Conservation (phyloP, 2,329 filamentous ascomycete species). For the Byssochlamys sp. region DNA sequence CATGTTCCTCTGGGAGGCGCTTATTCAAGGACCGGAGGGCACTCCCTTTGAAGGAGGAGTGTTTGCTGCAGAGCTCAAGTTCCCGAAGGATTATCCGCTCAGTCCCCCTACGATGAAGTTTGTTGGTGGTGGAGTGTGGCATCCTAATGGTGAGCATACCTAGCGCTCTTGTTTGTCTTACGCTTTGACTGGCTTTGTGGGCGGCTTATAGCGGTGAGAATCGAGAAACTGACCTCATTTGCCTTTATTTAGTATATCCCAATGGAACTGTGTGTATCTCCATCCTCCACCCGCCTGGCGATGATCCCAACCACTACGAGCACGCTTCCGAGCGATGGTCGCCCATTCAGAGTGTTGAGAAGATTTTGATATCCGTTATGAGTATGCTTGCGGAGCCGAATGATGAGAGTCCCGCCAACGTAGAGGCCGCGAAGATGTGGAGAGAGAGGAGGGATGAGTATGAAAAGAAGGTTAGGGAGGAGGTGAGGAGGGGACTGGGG, state of each 20-base stretch:
- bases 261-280: conserved; percentile 92
- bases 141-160: conserved; percentile 69
- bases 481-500: conserved; percentile 69
- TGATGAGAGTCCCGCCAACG: conserved; percentile 90
- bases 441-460: conserved; percentile 73
- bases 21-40: conserved; percentile 89
- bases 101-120: conserved; percentile 95
- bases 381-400: conserved; percentile 97
- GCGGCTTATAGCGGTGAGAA: background rate
- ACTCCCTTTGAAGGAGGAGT: conserved; percentile 94
- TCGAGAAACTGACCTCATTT: background rate
- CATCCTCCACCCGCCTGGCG: conserved; percentile 91
- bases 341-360: conserved; percentile 93
- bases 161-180: conserved; percentile 1
- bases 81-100: conserved; percentile 93
- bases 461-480: conserved; percentile 72
- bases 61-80: conserved; percentile 88
- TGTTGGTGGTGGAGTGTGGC: conserved; percentile 75
- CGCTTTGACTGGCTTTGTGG: background rate
- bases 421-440: conserved; percentile 96
- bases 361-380: conserved; percentile 94
- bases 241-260: conserved; percentile 59
- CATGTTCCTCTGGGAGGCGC: conserved; percentile 88
- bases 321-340: conserved; percentile 92
- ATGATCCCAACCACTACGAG: conserved; percentile 97